These are phyloP conservation scores for Talaromyces ruber DNA, from an alignment of 495 filamentous ascomycete species.

Conservation along the genomic window DNA sequence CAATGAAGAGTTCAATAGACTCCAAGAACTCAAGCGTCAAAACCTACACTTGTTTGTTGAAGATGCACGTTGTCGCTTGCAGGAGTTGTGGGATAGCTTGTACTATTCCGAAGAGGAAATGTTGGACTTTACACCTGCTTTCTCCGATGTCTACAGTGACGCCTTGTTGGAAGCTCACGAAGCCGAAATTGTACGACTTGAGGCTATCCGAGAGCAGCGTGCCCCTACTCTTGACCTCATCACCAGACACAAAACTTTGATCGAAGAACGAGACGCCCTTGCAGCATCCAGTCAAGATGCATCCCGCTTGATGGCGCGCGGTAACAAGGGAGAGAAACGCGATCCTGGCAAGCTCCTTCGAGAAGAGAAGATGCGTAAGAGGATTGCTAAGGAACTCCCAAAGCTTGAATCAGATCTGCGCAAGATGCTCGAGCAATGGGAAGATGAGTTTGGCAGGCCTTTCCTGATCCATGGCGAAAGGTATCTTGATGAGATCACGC, in stretches of 20 bases:
- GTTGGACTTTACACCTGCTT: constrained; percentile 92
- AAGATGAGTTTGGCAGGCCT: constrained; percentile 86
- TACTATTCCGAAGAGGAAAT: constrained; percentile 98
- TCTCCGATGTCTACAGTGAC: constrained; percentile 74
- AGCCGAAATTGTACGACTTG: constrained; percentile 73
- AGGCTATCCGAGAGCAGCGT: constrained; percentile 78
- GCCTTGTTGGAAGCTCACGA: constrained; percentile 86
- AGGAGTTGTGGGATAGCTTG: constrained; percentile 88
- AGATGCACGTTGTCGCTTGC: constrained; percentile 79
- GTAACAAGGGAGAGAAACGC: constrained; percentile 79
- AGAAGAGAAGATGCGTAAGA: constrained; percentile 97
- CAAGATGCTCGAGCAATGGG: constrained; percentile 77
- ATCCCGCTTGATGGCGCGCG: constrained; percentile 80
- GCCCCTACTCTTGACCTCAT: constrained; percentile 74
- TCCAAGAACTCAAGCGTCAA: constrained; percentile 89
- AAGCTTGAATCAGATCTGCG: constrained; percentile 78
- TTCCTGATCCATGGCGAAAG: constrained; percentile 88
- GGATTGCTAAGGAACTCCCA: constrained; percentile 89
- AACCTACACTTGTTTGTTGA: constrained; percentile 94
- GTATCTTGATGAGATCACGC: constrained; percentile 72
- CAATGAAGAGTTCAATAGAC: constrained; percentile 74
- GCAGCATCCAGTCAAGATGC: constrained; percentile 86
- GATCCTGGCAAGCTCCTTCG: constrained; percentile 91
- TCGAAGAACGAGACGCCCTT: constrained; percentile 82
- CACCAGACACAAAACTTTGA: constrained; percentile 72